Evolutionary conservation across 768 basidiomycete genomes (phyloP).

Genomic region (Podaxis pistillaris): DNA sequence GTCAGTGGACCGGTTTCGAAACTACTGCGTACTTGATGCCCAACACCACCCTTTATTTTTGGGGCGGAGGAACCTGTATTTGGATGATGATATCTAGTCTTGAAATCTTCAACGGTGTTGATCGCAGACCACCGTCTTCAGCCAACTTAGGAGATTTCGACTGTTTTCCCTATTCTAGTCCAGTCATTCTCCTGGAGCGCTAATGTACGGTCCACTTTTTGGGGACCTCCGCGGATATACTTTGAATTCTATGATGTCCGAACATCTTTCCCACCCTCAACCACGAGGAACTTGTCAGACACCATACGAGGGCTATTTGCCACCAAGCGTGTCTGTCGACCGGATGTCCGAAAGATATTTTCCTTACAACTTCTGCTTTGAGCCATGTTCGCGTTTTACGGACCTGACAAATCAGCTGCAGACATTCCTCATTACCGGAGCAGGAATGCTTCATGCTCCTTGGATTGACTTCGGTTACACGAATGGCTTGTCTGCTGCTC

Average conservation of each 20-base stretch:
- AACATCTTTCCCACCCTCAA: constrained; percentile 2
- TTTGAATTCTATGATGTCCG: neutral
- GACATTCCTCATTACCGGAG: neutral
- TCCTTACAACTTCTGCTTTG: neutral
- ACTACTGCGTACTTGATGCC: neutral
- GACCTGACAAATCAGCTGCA: neutral
- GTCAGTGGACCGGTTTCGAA: neutral
- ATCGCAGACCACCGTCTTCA: neutral
- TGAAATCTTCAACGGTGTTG: too few species aligned
- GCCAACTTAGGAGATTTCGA: neutral
- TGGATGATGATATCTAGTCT: too few species aligned
- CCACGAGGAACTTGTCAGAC: constrained; percentile 6
- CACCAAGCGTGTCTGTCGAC: neutral
- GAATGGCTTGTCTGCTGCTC: neutral
- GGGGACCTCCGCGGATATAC: constrained; percentile 11
- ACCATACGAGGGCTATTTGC: neutral
- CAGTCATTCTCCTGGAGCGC: neutral
- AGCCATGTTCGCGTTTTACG: neutral
- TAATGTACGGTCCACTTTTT: neutral
- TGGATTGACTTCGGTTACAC: neutral
- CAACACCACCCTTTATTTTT: neutral
- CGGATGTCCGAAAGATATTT: neutral
- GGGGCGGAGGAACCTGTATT: neutral
- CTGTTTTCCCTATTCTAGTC: neutral
- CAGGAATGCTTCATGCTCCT: neutral